phyloP scores from a whole-genome alignment of 768 basidiomycete genomes.

The Candolleomyces aberdarensis region DNA sequence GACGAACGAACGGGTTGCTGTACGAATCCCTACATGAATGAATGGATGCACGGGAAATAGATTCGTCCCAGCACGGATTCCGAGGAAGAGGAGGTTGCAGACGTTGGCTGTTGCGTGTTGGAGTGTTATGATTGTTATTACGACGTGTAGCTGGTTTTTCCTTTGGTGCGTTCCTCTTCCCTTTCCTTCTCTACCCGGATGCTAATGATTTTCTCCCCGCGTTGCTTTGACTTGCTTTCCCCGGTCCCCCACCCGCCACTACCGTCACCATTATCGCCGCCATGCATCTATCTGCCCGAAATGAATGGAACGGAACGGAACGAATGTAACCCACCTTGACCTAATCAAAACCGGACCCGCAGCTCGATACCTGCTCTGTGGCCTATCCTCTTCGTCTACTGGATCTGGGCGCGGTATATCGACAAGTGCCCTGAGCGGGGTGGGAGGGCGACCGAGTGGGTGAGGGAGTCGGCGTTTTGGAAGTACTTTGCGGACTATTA shows the following conservation, averaged over 20 bases:
- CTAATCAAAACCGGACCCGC: not conserved
- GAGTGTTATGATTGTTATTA: constrained; percentile 77
- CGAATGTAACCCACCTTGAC: not conserved
- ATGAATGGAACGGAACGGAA: not conserved
- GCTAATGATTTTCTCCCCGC: not conserved
- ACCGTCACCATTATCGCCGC: not conserved
- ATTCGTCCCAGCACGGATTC: constrained; percentile 85
- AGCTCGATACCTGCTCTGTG: constrained; percentile 90
- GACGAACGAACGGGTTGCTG: no score
- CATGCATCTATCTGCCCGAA: no score
- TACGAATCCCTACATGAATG: no score
- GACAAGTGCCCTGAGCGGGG: constrained; percentile 77
- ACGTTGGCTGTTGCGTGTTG: constrained; percentile 86
- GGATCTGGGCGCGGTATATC: constrained; percentile 72
- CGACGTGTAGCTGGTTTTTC: constrained; percentile 66
- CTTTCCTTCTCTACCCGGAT: not conserved
- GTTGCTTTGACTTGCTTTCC: not conserved
- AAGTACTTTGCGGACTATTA: constrained; percentile 91
- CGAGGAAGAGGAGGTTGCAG: constrained; percentile 82
- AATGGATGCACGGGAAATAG: constrained; percentile 28
- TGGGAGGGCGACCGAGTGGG: constrained; percentile 70
- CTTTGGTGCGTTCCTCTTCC: constrained; percentile 60
- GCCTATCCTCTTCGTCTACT: constrained; percentile 77
- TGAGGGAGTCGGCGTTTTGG: constrained; percentile 72
- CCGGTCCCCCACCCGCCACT: not conserved